These are phyloP conservation scores for Pseudogymnoascus sp. DNA, from an alignment of 2,329 filamentous ascomycete species.

Conservation along the genomic window DNA sequence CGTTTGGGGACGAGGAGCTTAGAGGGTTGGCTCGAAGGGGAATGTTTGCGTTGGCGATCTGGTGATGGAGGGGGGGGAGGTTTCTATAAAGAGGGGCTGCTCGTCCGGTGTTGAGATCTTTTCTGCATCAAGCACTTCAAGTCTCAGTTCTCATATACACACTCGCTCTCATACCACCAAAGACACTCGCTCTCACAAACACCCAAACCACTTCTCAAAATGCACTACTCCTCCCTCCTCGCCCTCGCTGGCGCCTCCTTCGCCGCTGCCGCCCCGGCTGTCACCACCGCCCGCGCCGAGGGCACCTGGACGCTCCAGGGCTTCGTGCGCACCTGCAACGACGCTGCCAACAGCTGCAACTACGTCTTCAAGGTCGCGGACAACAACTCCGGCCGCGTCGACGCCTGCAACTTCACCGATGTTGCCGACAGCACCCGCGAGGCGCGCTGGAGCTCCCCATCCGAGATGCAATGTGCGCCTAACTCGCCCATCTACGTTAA, in stretches of 20 bases:
- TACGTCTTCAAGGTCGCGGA: neutral
- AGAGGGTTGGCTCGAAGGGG: neutral
- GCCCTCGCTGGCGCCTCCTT: neutral
- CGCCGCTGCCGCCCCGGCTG: neutral
- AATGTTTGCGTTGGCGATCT: neutral
- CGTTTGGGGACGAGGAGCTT: neutral
- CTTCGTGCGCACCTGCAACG: slow-evolving; percentile 13
- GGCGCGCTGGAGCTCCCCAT: slow-evolving; percentile 1
- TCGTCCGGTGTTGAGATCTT: neutral
- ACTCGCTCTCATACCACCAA: neutral
- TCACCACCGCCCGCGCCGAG: neutral
- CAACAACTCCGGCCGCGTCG: neutral
- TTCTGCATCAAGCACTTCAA: neutral
- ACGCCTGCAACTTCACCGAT: neutral
- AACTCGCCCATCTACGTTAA: neutral
- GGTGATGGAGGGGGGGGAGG: neutral
- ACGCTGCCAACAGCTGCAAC: slow-evolving; percentile 6
- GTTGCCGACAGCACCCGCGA: neutral
- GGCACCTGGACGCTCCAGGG: slow-evolving; percentile 10
- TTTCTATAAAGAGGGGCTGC: neutral
- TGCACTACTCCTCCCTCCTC: slow-evolving; percentile 8
- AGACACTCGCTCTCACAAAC: neutral
- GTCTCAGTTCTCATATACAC: neutral
- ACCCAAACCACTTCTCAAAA: neutral
- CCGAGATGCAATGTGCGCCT: neutral